Evolutionary conservation across 1,139 yeast genomes (phyloP).

Genomic region (Spathaspora sp.): DNA sequence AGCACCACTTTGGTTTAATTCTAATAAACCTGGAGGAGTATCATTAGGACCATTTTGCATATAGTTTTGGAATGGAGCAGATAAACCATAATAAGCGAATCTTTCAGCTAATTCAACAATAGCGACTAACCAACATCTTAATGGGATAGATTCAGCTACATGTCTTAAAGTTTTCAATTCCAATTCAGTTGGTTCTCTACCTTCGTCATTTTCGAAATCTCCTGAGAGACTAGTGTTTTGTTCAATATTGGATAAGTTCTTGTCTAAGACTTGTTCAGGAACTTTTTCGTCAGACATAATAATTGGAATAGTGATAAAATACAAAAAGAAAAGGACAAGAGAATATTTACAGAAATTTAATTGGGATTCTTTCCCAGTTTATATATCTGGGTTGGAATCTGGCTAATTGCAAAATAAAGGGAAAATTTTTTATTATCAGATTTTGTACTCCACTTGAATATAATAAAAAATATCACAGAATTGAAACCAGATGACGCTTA

Average conservation of each 20-base stretch:
- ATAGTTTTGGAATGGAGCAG: slow-evolving; percentile 76
- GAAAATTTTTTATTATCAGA: neutral
- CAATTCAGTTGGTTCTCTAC: slow-evolving; percentile 36
- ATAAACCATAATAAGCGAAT: slow-evolving; percentile 79
- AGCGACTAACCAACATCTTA: slow-evolving; percentile 69
- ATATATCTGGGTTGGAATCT: neutral
- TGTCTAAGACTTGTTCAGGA: slow-evolving; percentile 4
- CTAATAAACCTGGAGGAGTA: slow-evolving; percentile 60
- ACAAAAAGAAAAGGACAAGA: neutral
- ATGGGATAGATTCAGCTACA: slow-evolving; percentile 40
- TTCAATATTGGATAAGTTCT: slow-evolving; percentile 6
- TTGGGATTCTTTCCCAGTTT: neutral
- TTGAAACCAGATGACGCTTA: neutral
- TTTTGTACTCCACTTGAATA: neutral
- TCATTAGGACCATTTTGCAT: slow-evolving; percentile 55
- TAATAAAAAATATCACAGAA: neutral
- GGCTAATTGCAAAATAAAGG: neutral
- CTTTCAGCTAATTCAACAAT: slow-evolving; percentile 80
- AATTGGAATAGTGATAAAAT: neutral
- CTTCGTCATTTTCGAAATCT: slow-evolving; percentile 20
- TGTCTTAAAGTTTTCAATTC: slow-evolving; percentile 43
- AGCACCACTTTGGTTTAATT: slow-evolving; percentile 63
- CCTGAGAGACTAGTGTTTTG: neutral
- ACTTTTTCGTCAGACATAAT: slow-evolving; percentile 5
- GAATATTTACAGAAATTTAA: neutral